Percentiles rank a stretch among this genome's conserved stretches.
Evolutionary conservation across 345 rosid genomes (phyloP).

Genomic region (Eucalyptus pumila): DNA sequence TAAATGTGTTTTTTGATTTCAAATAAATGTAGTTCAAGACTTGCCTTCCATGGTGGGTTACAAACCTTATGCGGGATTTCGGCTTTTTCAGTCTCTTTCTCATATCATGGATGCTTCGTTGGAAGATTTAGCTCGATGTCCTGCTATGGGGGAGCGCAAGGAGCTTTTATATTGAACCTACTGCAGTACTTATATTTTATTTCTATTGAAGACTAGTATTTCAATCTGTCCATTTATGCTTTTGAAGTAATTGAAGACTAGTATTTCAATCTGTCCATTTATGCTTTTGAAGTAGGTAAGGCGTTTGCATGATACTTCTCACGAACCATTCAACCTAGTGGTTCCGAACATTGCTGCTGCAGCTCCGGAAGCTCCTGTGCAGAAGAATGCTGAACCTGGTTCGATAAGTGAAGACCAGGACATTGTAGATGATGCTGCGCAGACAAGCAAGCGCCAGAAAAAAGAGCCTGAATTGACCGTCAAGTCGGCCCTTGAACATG

Average conservation of each 20-base stretch:
- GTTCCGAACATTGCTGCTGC: constrained; percentile 20
- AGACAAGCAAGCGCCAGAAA: constrained; percentile 27
- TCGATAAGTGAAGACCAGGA: constrained; percentile 24
- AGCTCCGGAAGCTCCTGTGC: constrained; percentile 22
- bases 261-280: neutral
- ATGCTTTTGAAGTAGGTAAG: constrained; percentile 33
- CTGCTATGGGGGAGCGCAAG: constrained; percentile 90
- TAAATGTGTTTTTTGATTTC: neutral
- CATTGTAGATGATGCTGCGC: constrained; percentile 18
- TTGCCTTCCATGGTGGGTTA: neutral
- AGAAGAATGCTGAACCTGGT: constrained; percentile 16
- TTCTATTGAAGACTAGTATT: neutral
- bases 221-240: neutral
- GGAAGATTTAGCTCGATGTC: constrained; percentile 92
- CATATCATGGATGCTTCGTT: constrained; percentile 72
- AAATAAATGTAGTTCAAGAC: neutral
- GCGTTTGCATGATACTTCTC: constrained; percentile 75
- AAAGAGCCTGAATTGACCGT: constrained; percentile 45
- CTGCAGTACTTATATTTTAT: neutral
- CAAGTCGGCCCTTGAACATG: constrained; percentile 31
- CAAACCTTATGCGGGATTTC: neutral
- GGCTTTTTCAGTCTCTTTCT: constrained; percentile 49
- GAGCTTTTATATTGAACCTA: neutral
- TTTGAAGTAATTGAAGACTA: neutral
- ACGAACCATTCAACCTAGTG: constrained; percentile 79